Percentiles rank a stretch among this genome's conserved stretches.
Conservation (phyloP, 768 basidiomycete genomes). For the Lactarius akahatsu region DNA sequence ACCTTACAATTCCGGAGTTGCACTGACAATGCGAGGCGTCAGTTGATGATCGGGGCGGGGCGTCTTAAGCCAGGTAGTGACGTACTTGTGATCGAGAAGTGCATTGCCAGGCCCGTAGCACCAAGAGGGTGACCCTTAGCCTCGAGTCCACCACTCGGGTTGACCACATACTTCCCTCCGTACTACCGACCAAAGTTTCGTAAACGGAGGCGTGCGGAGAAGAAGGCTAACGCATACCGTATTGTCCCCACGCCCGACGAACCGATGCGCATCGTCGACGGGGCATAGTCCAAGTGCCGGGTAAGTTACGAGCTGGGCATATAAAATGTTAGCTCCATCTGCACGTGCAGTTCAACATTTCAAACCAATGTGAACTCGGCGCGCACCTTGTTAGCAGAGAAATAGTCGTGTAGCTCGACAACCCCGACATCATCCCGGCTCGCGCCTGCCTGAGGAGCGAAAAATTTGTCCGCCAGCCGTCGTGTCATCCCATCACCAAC, state of each 20-base stretch:
- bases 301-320: slow-evolving; percentile 71
- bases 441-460: slow-evolving; percentile 61
- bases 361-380: not conserved
- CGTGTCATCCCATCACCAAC: slow-evolving; percentile 79
- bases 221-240: slow-evolving; percentile 49
- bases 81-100: slow-evolving; percentile 80
- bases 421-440: slow-evolving; percentile 78
- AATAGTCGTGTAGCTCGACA: slow-evolving; percentile 85
- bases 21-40: slow-evolving; percentile 43
- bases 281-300: slow-evolving; percentile 74
- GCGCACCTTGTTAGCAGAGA: slow-evolving; percentile 73
- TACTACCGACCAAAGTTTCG: slow-evolving; percentile 48
- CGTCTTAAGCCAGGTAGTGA: slow-evolving; percentile 1
- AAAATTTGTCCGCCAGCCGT: slow-evolving; percentile 65
- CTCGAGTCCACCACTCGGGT: slow-evolving; percentile 83
- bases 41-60: too few relatives aligned
- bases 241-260: slow-evolving; percentile 76
- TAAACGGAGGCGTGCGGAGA: not conserved
- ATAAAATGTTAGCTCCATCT: not conserved
- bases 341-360: too few relatives aligned
- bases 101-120: slow-evolving; percentile 82
- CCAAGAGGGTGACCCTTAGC: slow-evolving; percentile 87
- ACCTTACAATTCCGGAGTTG: slow-evolving; percentile 66
- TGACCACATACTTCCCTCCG: slow-evolving; percentile 81
- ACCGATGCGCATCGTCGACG: slow-evolving; percentile 63